Percentiles rank a stretch among this genome's conserved stretches.
These are phyloP conservation scores for Mycena chlorophos DNA, from an alignment of 768 basidiomycete species.

Conservation along the genomic window DNA sequence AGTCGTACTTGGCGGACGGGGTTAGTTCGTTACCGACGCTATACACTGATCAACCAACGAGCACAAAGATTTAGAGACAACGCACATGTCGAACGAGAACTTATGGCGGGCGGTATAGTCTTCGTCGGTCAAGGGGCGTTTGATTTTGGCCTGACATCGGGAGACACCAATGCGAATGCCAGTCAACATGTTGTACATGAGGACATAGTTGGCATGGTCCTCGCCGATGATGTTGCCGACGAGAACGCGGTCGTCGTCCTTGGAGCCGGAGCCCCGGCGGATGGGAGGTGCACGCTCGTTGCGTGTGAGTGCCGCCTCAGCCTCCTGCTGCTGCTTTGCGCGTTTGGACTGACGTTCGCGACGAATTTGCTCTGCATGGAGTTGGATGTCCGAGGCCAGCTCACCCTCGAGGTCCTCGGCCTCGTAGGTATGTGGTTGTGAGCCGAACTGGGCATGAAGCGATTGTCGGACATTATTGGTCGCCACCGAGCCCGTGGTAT, in stretches of 20 bases:
- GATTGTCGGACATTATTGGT: slow-evolving; percentile 26
- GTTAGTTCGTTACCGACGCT: slow-evolving; percentile 97
- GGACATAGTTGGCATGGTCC: slow-evolving; percentile 95
- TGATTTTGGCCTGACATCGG: slow-evolving; percentile 93
- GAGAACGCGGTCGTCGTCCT: slow-evolving; percentile 17
- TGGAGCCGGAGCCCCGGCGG: slow-evolving; percentile 13
- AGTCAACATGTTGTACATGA: slow-evolving; percentile 99
- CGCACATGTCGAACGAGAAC: slow-evolving; percentile 95
- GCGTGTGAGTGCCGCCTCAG: slow-evolving; percentile 56
- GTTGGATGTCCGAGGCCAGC: slow-evolving; percentile 78
- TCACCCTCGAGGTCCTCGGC: slow-evolving; percentile 48
- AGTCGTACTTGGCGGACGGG: slow-evolving; percentile 96
- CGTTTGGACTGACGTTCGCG: slow-evolving; percentile 75
- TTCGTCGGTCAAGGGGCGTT: slow-evolving; percentile 76
- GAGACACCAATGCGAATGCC: slow-evolving; percentile 97
- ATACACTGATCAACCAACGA: background rate
- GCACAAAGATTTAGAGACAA: slow-evolving; percentile 12
- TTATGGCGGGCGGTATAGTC: slow-evolving; percentile 91
- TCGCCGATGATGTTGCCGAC: slow-evolving; percentile 94
- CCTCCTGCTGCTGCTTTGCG: slow-evolving; percentile 63
- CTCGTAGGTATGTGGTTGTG: slow-evolving; percentile 34
- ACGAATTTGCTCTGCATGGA: slow-evolving; percentile 86
- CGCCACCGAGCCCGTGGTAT: slow-evolving; percentile 65
- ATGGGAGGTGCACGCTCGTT: slow-evolving; percentile 19
- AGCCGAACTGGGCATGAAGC: slow-evolving; percentile 35